Evolutionary conservation across 768 basidiomycete species (phyloP).

Genomic region (Boletus insuetus): DNA sequence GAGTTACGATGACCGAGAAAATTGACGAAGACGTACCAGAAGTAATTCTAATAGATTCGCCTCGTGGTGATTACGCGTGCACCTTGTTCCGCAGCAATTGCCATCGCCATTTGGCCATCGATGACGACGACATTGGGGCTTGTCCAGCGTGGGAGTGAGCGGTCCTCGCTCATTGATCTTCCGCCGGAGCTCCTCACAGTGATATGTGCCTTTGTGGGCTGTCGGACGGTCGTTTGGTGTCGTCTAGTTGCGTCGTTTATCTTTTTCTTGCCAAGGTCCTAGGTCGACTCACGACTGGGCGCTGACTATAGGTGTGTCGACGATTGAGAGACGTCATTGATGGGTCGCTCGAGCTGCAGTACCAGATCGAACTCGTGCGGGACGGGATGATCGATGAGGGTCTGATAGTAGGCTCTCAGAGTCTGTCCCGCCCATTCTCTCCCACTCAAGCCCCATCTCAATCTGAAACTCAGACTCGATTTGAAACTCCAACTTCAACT

Average conservation of each 20-base stretch:
- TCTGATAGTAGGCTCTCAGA: no score
- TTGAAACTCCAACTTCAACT: no score
- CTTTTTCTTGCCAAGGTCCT: background rate
- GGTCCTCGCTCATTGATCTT: conserved; percentile 9
- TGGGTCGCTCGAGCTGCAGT: conserved; percentile 33
- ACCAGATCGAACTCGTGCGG: conserved; percentile 37
- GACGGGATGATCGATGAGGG: conserved; percentile 35
- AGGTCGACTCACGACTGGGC: background rate
- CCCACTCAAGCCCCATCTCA: no score
- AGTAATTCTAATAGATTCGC: background rate
- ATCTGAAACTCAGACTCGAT: no score
- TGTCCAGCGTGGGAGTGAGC: background rate
- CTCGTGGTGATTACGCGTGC: background rate
- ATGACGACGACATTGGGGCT: background rate
- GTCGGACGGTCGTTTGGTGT: conserved; percentile 6
- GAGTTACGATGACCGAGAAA: no score
- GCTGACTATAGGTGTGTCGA: conserved; percentile 22
- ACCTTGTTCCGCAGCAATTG: background rate
- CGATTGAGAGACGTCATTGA: conserved; percentile 21
- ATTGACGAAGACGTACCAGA: no score
- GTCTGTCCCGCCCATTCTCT: background rate
- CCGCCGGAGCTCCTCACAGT: conserved; percentile 13
- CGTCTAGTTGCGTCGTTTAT: conserved; percentile 11
- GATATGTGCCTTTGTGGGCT: conserved; percentile 11
- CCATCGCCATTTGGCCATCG: background rate